Percentiles rank a stretch among this genome's conserved stretches.
Evolutionary conservation across 164 flowering plant genomes (phyloP).

Genomic region (Liquidambar formosana): DNA sequence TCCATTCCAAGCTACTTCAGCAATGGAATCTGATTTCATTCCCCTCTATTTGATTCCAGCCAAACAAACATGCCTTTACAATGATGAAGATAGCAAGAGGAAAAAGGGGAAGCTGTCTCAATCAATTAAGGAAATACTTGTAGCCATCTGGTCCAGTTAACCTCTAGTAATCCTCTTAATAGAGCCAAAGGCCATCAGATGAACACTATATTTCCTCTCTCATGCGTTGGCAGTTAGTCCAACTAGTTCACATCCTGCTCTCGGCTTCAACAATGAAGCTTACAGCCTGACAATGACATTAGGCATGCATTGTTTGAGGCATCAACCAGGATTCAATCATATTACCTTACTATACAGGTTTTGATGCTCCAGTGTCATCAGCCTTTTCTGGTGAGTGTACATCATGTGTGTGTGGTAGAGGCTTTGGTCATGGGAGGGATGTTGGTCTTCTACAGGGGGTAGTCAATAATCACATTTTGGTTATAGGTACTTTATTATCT

Average conservation of each 20-base stretch:
- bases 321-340: constrained; percentile 46
- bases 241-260: constrained; percentile 48
- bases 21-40: constrained; percentile 51
- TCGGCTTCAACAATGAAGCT: constrained; percentile 37
- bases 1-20: constrained; percentile 53
- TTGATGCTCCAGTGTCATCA: constrained; percentile 47
- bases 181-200: constrained; percentile 50
- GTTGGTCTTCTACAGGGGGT: too few relatives aligned
- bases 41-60: constrained; percentile 46
- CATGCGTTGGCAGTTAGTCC: constrained; percentile 41
- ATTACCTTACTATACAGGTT: constrained; percentile 55
- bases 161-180: constrained; percentile 43
- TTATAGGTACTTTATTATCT: constrained; percentile 35
- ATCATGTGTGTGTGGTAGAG: constrained; percentile 52
- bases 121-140: constrained; percentile 27
- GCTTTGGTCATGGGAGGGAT: constrained; percentile 41
- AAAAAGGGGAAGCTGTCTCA: not conserved
- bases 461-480: constrained; percentile 41
- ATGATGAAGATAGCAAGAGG: constrained; percentile 14
- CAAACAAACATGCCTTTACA: constrained; percentile 26
- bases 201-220: constrained; percentile 41
- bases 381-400: constrained; percentile 50
- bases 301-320: constrained; percentile 36
- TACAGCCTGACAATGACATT: too few relatives aligned
- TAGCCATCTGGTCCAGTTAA: constrained; percentile 55